Evolutionary conservation across 805 yeast genomes (phyloP).

Genomic region (Cyberlindnera saturnus): DNA sequence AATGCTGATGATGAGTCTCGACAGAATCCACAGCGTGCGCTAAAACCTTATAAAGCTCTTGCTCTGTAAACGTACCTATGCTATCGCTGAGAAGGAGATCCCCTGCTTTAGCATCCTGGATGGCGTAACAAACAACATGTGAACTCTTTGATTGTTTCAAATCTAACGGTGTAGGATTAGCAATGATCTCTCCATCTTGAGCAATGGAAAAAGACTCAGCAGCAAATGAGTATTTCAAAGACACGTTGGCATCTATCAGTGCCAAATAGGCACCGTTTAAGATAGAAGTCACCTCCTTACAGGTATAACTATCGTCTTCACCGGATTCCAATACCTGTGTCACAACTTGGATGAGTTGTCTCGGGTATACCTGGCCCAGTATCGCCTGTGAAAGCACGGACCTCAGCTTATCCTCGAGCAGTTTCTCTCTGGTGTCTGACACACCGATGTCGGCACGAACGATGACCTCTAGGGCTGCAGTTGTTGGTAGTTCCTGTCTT

Average conservation of each 20-base stretch:
- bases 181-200: conserved; percentile 25
- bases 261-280: conserved; percentile 74
- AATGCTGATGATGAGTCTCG: conserved; percentile 35
- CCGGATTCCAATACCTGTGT: conserved; percentile 58
- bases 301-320: conserved; percentile 28
- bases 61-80: conserved; percentile 59
- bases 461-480: conserved; percentile 69
- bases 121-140: conserved; percentile 60
- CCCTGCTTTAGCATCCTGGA: conserved; percentile 42
- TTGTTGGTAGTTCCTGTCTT: conserved; percentile 79
- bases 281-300: conserved; percentile 20
- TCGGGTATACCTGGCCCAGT: conserved; percentile 61
- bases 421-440: conserved; percentile 67
- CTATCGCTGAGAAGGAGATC: conserved; percentile 68
- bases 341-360: conserved; percentile 68
- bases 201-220: conserved; percentile 45
- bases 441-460: conserved; percentile 77
- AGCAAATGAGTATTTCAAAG: conserved; percentile 56
- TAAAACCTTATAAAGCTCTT: conserved; percentile 46
- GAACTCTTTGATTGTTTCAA: conserved; percentile 44
- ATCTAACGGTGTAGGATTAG: conserved; percentile 42
- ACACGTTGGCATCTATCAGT: conserved; percentile 72
- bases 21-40: conserved; percentile 45
- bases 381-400: conserved; percentile 56
- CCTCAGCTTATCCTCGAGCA: conserved; percentile 65